Percentiles rank a stretch among this genome's conserved stretches.
These are phyloP conservation scores for Apiospora kogelbergensis DNA, from an alignment of 2,329 filamentous ascomycete genomes.

Conservation along the genomic window DNA sequence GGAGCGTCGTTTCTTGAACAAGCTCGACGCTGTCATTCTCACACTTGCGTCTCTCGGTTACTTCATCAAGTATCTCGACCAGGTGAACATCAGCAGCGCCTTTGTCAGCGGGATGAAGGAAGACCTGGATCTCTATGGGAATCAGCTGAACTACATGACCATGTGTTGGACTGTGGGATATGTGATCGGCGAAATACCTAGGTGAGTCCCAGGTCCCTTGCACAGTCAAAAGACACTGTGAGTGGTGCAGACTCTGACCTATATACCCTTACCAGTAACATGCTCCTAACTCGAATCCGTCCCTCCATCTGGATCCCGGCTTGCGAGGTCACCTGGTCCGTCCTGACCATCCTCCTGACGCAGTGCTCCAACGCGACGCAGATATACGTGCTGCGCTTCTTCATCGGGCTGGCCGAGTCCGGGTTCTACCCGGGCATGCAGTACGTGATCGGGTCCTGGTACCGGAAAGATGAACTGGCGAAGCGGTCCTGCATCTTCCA, in stretches of 20 bases:
- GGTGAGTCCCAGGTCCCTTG: too few relatives aligned
- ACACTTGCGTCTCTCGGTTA: conserved; percentile 40
- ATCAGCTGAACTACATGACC: conserved; percentile 35
- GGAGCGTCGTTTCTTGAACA: conserved; percentile 40
- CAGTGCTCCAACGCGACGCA: conserved; percentile 32
- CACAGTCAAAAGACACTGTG: too few relatives aligned
- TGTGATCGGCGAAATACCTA: conserved; percentile 30
- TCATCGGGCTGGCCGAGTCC: conserved; percentile 32
- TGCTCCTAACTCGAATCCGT: conserved; percentile 32
- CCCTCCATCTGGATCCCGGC: conserved; percentile 38
- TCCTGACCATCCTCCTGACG: conserved; percentile 32
- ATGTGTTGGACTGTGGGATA: conserved; percentile 29
- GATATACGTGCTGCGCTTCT: conserved; percentile 35
- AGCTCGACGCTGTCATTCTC: conserved; percentile 40
- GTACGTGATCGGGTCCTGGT: conserved; percentile 38
- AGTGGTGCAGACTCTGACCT: too few relatives aligned
- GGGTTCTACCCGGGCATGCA: conserved; percentile 31
- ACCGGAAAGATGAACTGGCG: conserved; percentile 38
- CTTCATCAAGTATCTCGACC: conserved; percentile 30
- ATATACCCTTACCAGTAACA: conserved; percentile 23
- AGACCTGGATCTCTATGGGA: conserved; percentile 38
- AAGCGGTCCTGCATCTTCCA: conserved; percentile 44
- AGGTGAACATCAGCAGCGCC: conserved; percentile 40
- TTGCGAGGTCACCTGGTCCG: conserved; percentile 31
- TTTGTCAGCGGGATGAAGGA: conserved; percentile 48